Evolutionary conservation across 768 basidiomycete genomes (phyloP).

Genomic region (Inosperma sp.): DNA sequence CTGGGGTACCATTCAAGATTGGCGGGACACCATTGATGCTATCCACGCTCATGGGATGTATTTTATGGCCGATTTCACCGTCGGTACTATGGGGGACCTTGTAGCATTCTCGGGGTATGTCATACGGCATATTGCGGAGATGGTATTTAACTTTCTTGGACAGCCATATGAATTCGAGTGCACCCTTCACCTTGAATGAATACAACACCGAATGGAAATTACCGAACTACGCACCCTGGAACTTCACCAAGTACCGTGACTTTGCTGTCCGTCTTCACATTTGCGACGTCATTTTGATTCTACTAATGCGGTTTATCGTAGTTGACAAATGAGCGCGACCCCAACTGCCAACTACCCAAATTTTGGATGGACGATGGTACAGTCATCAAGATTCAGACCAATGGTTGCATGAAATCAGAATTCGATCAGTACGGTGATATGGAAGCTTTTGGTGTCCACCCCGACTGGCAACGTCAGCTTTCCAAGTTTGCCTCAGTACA

Average conservation of each 20-base stretch:
- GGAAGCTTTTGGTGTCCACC: slow-evolving; percentile 96
- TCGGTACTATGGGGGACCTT: slow-evolving; percentile 87
- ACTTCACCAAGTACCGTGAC: slow-evolving; percentile 78
- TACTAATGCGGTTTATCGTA: slow-evolving; percentile 25
- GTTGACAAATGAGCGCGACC: slow-evolving; percentile 67
- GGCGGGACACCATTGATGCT: slow-evolving; percentile 68
- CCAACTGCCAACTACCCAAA: slow-evolving; percentile 66
- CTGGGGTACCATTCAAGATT: slow-evolving; percentile 81
- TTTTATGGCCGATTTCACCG: slow-evolving; percentile 89
- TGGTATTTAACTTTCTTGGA: slow-evolving; percentile 2
- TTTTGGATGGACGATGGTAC: slow-evolving; percentile 81
- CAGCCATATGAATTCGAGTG: slow-evolving; percentile 73
- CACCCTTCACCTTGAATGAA: slow-evolving; percentile 75
- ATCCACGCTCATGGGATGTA: slow-evolving; percentile 86
- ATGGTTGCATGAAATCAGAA: slow-evolving; percentile 77
- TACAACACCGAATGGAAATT: slow-evolving; percentile 70
- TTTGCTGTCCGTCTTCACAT: slow-evolving; percentile 49
- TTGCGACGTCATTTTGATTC: slow-evolving; percentile 3
- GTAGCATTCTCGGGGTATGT: slow-evolving; percentile 76
- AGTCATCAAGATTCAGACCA: slow-evolving; percentile 49
- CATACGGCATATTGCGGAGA: slow-evolving; percentile 1
- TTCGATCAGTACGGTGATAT: slow-evolving; percentile 97
- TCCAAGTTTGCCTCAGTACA: slow-evolving; percentile 96
- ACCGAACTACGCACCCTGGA: slow-evolving; percentile 79
- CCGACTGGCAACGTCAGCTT: slow-evolving; percentile 90